Percentiles rank a stretch among this genome's conserved stretches.
phyloP scores from a whole-genome alignment of 2,329 filamentous ascomycete genomes.

The Tolypocladium inflatum region DNA sequence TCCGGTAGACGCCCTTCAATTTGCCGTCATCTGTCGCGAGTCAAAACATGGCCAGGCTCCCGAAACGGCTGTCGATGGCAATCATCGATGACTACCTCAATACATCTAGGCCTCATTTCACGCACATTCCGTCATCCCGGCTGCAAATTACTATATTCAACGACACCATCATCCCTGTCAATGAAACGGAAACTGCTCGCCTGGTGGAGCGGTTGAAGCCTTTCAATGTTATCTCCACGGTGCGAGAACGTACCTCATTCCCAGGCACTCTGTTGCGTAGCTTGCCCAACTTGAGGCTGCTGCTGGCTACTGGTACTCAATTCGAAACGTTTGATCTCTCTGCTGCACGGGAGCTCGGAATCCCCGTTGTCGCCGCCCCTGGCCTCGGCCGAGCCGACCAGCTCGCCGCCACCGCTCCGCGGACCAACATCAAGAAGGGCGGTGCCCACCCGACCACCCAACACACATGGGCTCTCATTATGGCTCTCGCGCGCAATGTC shows the following conservation, averaged over 20 bases:
- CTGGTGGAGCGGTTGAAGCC: not conserved
- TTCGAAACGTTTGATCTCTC: slow-evolving; percentile 51
- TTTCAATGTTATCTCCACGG: not conserved
- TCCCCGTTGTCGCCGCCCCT: not conserved
- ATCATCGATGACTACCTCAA: not conserved
- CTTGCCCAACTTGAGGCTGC: slow-evolving; percentile 53
- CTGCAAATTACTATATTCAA: not conserved
- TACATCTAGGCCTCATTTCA: not conserved
- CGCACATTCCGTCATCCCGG: not conserved
- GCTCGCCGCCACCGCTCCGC: slow-evolving; percentile 32
- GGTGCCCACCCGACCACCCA: slow-evolving; percentile 41
- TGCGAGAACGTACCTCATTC: not conserved
- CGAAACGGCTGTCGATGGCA: not conserved
- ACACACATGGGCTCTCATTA: slow-evolving; percentile 44
- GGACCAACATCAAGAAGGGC: slow-evolving; percentile 17
- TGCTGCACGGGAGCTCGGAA: slow-evolving; percentile 34
- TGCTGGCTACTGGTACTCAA: slow-evolving; percentile 51
- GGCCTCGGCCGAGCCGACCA: not conserved
- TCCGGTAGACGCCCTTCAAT: not conserved
- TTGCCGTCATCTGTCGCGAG: not conserved
- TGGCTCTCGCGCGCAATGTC: slow-evolving; percentile 49
- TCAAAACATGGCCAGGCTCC: not conserved
- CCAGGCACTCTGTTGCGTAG: slow-evolving; percentile 34
- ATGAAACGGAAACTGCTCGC: not conserved
- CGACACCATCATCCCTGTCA: not conserved